Evolutionary conservation across 108 stramenopile species (phyloP).

Genomic region (Schizochytrium sp.): DNA sequence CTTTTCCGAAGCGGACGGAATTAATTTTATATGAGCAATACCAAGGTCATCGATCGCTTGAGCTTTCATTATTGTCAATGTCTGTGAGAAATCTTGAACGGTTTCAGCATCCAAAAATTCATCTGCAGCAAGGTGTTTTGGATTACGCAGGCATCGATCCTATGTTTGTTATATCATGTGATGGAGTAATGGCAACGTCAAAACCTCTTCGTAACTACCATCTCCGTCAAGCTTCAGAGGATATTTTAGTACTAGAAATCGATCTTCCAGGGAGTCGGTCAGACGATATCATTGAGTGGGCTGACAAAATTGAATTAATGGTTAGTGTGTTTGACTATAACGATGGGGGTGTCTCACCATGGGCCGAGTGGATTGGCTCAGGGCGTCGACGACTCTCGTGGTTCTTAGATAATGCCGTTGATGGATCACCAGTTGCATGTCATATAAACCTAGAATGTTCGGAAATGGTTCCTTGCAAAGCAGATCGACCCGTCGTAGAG

Average conservation of each 20-base stretch:
- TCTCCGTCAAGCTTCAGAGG: background rate
- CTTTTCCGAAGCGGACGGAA: background rate
- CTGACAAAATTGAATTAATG: background rate
- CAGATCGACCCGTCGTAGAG: background rate
- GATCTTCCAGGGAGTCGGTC: background rate
- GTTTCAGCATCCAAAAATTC: constrained; percentile 8
- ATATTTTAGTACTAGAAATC: background rate
- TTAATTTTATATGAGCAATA: constrained; percentile 34
- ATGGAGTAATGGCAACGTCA: background rate
- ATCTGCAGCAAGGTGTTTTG: background rate
- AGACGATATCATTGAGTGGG: constrained; percentile 41
- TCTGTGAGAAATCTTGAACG: background rate
- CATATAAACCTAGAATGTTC: background rate
- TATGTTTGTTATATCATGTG: background rate
- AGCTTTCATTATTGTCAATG: background rate
- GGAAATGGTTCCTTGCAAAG: too few relatives aligned
- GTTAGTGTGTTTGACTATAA: constrained; percentile 37
- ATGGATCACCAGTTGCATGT: constrained; percentile 26
- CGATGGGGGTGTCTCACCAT: constrained; percentile 35
- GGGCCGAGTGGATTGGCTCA: constrained; percentile 61
- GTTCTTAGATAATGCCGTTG: background rate
- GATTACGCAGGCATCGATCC: constrained; percentile 39
- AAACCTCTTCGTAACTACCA: background rate
- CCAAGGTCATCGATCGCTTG: constrained; percentile 13
- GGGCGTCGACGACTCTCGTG: background rate